Conservation (phyloP, 345 rosid genomes). For the Geranium brycei region DNA sequence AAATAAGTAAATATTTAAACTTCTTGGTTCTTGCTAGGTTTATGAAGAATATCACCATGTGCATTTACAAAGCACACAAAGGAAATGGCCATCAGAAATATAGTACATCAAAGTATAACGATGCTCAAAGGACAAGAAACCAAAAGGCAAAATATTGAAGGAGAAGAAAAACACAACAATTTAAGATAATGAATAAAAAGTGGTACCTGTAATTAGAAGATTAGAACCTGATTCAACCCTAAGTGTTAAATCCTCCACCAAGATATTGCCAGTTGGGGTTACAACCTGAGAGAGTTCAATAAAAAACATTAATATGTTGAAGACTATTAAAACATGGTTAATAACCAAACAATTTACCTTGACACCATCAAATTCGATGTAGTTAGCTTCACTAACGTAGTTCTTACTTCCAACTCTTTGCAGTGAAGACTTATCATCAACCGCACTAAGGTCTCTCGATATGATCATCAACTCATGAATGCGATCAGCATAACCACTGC, state of each 20-base stretch:
- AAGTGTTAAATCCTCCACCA: conserved; percentile 84
- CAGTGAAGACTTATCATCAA: conserved; percentile 41
- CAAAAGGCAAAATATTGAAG: too few species aligned
- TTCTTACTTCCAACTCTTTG: conserved; percentile 58
- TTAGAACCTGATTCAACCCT: conserved; percentile 87
- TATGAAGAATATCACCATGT: too few species aligned
- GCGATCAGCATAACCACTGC: conserved; percentile 97
- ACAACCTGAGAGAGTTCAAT: conserved; percentile 49
- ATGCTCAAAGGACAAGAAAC: too few species aligned
- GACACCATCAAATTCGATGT: conserved; percentile 83
- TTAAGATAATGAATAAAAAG: conserved; percentile 8
- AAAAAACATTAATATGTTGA: not conserved
- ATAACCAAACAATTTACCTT: conserved; percentile 33
- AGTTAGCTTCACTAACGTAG: conserved; percentile 78
- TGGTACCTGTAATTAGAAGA: conserved; percentile 88
- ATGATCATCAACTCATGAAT: conserved; percentile 76
- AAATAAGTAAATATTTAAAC: too few species aligned
- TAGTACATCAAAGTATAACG: too few species aligned
- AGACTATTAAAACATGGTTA: not conserved
- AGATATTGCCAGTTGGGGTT: conserved; percentile 81
- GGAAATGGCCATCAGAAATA: too few species aligned
- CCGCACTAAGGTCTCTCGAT: conserved; percentile 67
- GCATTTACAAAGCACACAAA: too few species aligned
- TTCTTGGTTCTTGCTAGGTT: not conserved
- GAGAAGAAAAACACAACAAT: too few species aligned